Conservation (phyloP, 73 alveolate genomes). For the Diophrys appendiculata region DNA sequence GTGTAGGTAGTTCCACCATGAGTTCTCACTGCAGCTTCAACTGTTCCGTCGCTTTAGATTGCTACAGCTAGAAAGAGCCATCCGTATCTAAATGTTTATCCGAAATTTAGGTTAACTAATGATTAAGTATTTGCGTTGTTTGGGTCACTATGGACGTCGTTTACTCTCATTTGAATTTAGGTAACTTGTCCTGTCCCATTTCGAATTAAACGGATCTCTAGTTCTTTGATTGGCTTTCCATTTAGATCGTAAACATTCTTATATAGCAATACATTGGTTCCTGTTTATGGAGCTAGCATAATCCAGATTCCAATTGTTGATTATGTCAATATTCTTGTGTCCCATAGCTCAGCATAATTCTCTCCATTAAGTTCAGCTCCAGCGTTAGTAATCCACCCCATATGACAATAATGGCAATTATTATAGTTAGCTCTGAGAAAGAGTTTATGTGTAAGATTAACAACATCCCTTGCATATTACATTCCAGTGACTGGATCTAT, state of each 20-base stretch:
- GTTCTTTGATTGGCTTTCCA: neutral
- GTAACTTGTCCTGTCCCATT: neutral
- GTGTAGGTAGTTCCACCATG: no score
- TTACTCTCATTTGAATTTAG: no score
- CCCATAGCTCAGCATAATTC: conserved; percentile 2
- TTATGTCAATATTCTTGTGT: neutral
- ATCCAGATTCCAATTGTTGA: neutral
- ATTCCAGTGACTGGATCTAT: neutral
- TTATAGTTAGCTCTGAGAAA: neutral
- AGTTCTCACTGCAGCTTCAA: no score
- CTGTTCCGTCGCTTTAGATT: no score
- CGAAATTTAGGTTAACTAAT: no score
- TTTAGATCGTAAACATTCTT: neutral
- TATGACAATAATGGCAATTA: neutral
- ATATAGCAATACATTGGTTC: neutral
- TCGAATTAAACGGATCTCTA: neutral
- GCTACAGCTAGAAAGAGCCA: no score
- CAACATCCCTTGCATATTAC: neutral
- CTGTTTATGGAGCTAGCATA: neutral
- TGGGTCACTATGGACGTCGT: no score
- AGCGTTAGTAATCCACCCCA: neutral
- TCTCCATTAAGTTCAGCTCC: neutral
- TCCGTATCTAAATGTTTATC: no score
- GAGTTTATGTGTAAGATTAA: neutral
- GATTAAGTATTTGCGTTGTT: no score